Percentiles rank a stretch among this genome's conserved stretches.
These are phyloP conservation scores for Leptographium wingfieldii DNA, from an alignment of 2,329 filamentous ascomycete genomes.

Conservation along the genomic window DNA sequence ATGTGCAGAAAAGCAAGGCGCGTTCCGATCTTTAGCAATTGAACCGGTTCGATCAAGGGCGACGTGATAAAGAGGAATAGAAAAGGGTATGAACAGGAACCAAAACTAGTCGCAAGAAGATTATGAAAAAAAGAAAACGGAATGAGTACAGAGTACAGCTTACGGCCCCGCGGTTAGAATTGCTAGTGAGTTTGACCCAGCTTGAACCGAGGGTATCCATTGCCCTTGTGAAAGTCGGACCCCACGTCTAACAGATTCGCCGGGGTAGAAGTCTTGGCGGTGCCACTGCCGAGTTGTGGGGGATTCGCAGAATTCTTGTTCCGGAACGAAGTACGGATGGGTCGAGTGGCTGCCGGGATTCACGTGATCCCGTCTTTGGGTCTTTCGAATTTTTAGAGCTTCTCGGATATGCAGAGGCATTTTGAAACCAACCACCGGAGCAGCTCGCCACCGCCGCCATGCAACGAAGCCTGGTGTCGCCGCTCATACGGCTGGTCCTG, in stretches of 20 bases:
- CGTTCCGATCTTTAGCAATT: neutral
- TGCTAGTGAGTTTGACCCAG: constrained; percentile 2
- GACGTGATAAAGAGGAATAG: neutral
- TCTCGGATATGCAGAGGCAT: neutral
- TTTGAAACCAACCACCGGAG: too few relatives aligned
- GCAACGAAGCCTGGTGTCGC: constrained; percentile 19
- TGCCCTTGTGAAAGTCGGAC: neutral
- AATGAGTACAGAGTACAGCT: neutral
- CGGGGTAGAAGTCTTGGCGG: constrained; percentile 10
- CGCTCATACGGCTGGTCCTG: constrained; percentile 22
- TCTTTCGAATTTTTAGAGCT: neutral
- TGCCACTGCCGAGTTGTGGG: constrained; percentile 7
- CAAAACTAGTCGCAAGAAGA: neutral
- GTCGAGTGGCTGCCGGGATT: neutral
- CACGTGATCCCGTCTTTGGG: neutral
- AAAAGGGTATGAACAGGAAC: neutral
- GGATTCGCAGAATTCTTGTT: neutral
- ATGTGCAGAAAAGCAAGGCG: neutral
- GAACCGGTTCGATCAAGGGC: neutral
- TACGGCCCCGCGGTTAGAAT: neutral
- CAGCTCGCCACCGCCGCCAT: neutral
- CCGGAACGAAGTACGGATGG: neutral
- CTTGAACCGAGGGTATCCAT: constrained; percentile 20
- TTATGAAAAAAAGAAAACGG: neutral
- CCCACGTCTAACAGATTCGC: neutral